Percentiles rank a stretch among this genome's conserved stretches.
Conservation (phyloP, 768 basidiomycete genomes). For the Hebeloma cylindrosporum region DNA sequence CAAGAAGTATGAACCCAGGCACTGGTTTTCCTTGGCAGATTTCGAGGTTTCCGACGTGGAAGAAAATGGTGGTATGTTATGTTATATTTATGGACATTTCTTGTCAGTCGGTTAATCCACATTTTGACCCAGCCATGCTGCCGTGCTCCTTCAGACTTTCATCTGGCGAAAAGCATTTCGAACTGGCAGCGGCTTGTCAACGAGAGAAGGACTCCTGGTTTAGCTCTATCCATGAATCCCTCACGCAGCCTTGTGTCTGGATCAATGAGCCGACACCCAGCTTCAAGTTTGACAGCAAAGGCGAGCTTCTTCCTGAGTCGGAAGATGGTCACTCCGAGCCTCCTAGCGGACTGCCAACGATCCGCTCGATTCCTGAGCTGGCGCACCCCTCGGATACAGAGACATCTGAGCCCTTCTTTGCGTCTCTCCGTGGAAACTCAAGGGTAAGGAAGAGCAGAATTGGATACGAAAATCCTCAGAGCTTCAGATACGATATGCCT, state of each 20-base stretch:
- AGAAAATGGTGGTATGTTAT: conserved; percentile 70
- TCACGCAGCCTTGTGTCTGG: conserved; percentile 48
- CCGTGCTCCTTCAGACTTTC: conserved; percentile 80
- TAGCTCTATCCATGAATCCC: conserved; percentile 56
- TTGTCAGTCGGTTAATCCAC: not conserved
- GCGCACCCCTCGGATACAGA: conserved; percentile 32
- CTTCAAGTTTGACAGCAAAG: conserved; percentile 48
- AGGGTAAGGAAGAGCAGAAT: conserved; percentile 29
- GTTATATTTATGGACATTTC: not conserved
- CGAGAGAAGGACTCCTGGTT: conserved; percentile 91
- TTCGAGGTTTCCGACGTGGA: conserved; percentile 71
- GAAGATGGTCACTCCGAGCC: conserved; percentile 44
- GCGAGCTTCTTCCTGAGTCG: conserved; percentile 34
- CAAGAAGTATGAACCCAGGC: conserved; percentile 79
- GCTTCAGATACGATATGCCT: conserved; percentile 22
- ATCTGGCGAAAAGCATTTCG: conserved; percentile 71
- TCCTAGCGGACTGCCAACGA: conserved; percentile 47
- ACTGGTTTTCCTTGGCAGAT: conserved; percentile 81
- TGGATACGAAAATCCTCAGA: conserved; percentile 24
- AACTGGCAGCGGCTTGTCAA: conserved; percentile 82
- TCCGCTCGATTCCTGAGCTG: conserved; percentile 57
- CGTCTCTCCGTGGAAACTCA: conserved; percentile 30
- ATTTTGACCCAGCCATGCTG: conserved; percentile 56
- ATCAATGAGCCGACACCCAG: conserved; percentile 64
- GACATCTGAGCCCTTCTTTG: conserved; percentile 35